Percentiles rank a stretch among this genome's conserved stretches.
Evolutionary conservation across 2,329 filamentous ascomycete species (phyloP).

Genomic region (Paecilomyces dactylethromorphus): DNA sequence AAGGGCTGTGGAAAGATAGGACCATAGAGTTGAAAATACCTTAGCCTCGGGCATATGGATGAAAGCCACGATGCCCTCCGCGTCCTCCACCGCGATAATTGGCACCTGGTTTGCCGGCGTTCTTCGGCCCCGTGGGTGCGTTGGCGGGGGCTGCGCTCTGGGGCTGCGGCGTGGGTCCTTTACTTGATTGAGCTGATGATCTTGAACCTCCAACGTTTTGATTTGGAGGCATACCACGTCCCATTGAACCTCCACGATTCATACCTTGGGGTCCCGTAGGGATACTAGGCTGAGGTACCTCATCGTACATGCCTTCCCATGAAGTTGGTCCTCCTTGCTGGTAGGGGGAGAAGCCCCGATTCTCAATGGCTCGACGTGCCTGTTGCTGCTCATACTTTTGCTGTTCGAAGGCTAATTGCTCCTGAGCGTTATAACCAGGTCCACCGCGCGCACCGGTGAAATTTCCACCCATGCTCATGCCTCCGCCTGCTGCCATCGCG

Average conservation of each 20-base stretch:
- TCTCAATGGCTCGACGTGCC: constrained; percentile 46
- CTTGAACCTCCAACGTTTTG: constrained; percentile 29
- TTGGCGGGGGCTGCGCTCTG: constrained; percentile 61
- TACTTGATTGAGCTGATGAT: constrained; percentile 32
- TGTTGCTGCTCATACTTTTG: constrained; percentile 71
- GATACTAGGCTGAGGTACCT: constrained; percentile 75
- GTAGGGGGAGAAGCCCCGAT: constrained; percentile 35
- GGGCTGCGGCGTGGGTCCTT: constrained; percentile 36
- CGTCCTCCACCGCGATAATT: constrained; percentile 90
- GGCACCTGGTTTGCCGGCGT: constrained; percentile 81
- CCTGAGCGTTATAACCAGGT: constrained; percentile 59
- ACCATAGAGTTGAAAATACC: background rate
- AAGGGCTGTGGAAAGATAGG: background rate
- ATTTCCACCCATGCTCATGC: constrained; percentile 40
- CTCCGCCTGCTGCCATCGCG: constrained; percentile 23
- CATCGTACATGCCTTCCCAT: constrained; percentile 98
- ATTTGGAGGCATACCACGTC: constrained; percentile 35
- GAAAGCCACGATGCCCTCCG: constrained; percentile 66
- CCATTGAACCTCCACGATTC: constrained; percentile 34
- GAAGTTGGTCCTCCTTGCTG: constrained; percentile 65
- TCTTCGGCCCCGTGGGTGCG: constrained; percentile 92
- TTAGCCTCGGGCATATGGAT: constrained; percentile 60
- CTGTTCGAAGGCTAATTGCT: constrained; percentile 70
- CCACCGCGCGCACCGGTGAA: constrained; percentile 39
- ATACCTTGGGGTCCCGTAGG: constrained; percentile 46